Evolutionary conservation across 2,329 filamentous ascomycete species (phyloP), one percentile per base, ranked within the genome.

Genomic region (Harringtonia lauricola): DNA sequence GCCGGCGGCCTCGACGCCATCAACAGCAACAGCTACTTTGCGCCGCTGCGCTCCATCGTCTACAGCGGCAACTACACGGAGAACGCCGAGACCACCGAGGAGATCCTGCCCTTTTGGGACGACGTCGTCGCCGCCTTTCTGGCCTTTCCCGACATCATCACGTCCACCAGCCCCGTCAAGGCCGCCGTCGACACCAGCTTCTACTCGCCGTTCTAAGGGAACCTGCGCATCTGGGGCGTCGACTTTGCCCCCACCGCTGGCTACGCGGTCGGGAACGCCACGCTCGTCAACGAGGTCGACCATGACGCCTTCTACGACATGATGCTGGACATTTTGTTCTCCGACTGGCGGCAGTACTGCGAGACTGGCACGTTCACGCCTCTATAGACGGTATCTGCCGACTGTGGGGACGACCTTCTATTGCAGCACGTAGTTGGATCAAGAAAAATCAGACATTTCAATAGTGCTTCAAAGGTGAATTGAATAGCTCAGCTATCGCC

Each of bases 11-110:
- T 45, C 2, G 36, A 36, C 17, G 44, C 42, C 14, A 39, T 45
- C 30, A 29, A 45, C 44, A 45, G 42, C 44, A 45, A 45, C 39
- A 37, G 19, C 21, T 45, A 45, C 39, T 45, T 45, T 24, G 14
- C 44, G 4, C 21, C 35, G 2, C 29, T 45, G 10, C 44, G 42
- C 30, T 14, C 22, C 18, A 42, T 45, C 30, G 44, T 45, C 35
- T n/a, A 17, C 39, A 42, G n/a, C 17, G 44, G 44, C 35, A 45
- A 45, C 39, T 45, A 42, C 39, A 42, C 44, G 7, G 22, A 34
- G 17, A 45, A 45, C 18, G 6, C 34, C 8, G 10, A 28, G 2
- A 21, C 33, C 22, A 41, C 29, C 17, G 39, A 45, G 39, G 7
- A 39, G 8, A 42, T 42, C 6, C 34, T 45, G 29, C 44, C 44